phyloP scores from a whole-genome alignment of 2,329 filamentous ascomycete species.

The Diaporthe nobilis region DNA sequence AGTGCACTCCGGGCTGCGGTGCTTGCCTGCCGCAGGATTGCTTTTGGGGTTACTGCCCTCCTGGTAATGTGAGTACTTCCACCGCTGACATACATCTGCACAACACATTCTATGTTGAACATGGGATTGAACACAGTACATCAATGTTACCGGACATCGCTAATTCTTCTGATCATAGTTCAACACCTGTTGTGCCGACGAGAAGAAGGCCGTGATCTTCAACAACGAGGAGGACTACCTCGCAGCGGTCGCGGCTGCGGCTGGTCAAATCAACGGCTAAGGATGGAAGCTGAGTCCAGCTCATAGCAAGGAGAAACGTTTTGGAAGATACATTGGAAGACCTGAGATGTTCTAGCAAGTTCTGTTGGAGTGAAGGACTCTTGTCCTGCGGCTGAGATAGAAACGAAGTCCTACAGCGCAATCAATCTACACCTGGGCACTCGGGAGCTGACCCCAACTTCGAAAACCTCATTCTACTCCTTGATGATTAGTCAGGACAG shows the following conservation, averaged over 20 bases:
- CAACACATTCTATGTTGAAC: background rate
- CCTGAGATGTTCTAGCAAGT: background rate
- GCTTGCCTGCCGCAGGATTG: background rate
- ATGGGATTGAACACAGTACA: background rate
- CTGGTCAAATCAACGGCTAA: background rate
- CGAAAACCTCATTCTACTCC: background rate
- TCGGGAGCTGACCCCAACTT: background rate
- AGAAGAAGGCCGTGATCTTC: background rate
- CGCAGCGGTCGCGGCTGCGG: background rate
- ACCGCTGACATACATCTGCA: background rate
- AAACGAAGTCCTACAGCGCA: background rate
- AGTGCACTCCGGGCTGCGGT: background rate
- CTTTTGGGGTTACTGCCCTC: background rate
- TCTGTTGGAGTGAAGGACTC: background rate
- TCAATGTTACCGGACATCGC: background rate
- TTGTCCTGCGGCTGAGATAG: background rate
- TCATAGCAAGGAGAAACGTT: no score
- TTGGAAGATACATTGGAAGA: background rate
- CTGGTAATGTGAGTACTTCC: background rate
- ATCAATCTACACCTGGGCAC: background rate
- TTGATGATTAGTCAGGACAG: background rate
- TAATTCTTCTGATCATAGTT: background rate
- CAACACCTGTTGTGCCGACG: constrained; percentile 12
- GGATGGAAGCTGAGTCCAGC: background rate
- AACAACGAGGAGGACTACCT: constrained; percentile 16